Base-by-base conservation (phyloP, 768 basidiomycete genomes). In the Tulasnella sp. region DNA sequence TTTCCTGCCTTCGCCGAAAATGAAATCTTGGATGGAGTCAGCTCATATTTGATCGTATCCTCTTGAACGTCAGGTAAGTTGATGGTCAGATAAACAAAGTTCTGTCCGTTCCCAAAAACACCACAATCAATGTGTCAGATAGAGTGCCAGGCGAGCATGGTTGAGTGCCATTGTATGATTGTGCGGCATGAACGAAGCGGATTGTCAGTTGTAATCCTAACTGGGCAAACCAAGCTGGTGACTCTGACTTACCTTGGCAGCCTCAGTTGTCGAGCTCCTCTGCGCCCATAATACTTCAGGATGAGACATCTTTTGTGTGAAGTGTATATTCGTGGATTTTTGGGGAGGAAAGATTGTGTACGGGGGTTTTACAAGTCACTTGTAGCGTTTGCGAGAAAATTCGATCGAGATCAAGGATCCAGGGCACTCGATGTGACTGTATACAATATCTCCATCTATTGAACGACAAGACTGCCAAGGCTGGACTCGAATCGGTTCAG, bases 251-350 rank as follows among this genome's bases (percentile, higher is more conserved):
- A 88, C 92, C 77, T 92, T 92, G 49, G 76, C 77, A 30, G 80
- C 75, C 12, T 75, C 78, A 10, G 75, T 66, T 15, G 71, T 77
- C 42, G 82, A 86, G 76, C 85, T 89, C 65, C 94, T 82, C 73
- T 98, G 93, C 48, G 94, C 93, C 92, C 93, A 98, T 1, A 92
- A 78, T 34, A 94, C 76, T 73, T 96, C 92, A 38, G 93, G 93
- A 71, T 91, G 89, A 17, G 61, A 66, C 45, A 48, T 48, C 19
- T 5, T 48, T 7, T 7, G 10, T 48, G 10, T 48, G 25, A 19
- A 19, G n/a, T 5, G 45, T 48, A 10, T 5, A 19, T 27, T 5
- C 8, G 45, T 19, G 45, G 45, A 48, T 19, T 7, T 7, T 10
- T 27, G n/a, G 45, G 5, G 25, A 19, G n/a, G 41, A n/a, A n/a